These are phyloP conservation scores for Cercospora sp. DNA, from an alignment of 2,329 filamentous ascomycete genomes.

Conservation along the genomic window DNA sequence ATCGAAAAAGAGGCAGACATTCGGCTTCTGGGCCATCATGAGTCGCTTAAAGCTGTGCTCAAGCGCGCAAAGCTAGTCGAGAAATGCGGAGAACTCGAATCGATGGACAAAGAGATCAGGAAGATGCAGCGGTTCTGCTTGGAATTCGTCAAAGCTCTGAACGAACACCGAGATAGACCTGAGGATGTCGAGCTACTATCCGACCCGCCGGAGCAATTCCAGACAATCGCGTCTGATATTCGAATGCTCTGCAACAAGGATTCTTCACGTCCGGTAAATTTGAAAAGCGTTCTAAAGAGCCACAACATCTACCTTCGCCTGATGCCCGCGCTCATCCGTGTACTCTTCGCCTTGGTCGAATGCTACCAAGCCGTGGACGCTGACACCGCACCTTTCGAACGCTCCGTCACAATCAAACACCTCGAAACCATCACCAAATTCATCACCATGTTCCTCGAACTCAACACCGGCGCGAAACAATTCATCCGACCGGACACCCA, in stretches of 20 bases:
- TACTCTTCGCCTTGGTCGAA: slow-evolving; percentile 23
- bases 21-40: not conserved
- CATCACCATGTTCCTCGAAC: slow-evolving; percentile 24
- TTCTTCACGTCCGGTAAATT: slow-evolving; percentile 16
- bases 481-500: slow-evolving; percentile 19
- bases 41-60: not conserved
- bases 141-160: not conserved
- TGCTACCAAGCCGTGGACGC: slow-evolving; percentile 26
- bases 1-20: not conserved
- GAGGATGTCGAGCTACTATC: slow-evolving; percentile 3
- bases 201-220: slow-evolving; percentile 17
- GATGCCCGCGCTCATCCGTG: slow-evolving; percentile 30
- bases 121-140: not conserved
- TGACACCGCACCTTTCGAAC: not conserved
- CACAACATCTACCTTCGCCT: slow-evolving; percentile 34
- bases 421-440: slow-evolving; percentile 21
- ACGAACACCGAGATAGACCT: not conserved
- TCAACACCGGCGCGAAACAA: slow-evolving; percentile 22
- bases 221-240: slow-evolving; percentile 10
- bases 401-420: slow-evolving; percentile 23
- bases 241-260: slow-evolving; percentile 19
- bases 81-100: not conserved
- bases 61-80: not conserved
- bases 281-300: slow-evolving; percentile 14
- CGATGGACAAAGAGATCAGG: not conserved